phyloP scores from a whole-genome alignment of 2,329 filamentous ascomycete genomes.

The Penicillium sp. region DNA sequence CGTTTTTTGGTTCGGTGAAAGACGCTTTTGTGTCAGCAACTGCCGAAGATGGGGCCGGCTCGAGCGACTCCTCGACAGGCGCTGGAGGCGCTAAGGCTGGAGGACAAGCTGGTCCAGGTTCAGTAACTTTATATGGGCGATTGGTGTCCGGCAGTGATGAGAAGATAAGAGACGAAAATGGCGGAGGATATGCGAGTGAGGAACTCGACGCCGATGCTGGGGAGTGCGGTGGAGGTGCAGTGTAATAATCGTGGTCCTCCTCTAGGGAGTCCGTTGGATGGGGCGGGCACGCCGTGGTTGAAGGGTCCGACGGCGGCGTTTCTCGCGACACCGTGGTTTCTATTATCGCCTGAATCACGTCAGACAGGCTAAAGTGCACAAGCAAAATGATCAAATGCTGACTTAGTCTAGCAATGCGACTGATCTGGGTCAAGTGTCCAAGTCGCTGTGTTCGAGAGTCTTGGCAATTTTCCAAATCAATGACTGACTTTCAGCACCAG shows the following conservation, averaged over 20 bases:
- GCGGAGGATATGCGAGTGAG: constrained; percentile 57
- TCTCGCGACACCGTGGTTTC: constrained; percentile 34
- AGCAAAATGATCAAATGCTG: neutral
- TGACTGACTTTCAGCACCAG: neutral
- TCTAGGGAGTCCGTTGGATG: constrained; percentile 36
- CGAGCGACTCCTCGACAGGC: constrained; percentile 49
- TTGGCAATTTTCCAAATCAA: neutral
- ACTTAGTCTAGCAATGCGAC: constrained; percentile 1
- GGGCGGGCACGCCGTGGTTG: constrained; percentile 46
- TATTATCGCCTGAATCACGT: neutral
- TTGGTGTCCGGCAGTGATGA: constrained; percentile 41
- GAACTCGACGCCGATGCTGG: constrained; percentile 48
- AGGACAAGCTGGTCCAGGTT: constrained; percentile 47
- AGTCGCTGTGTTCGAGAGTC: neutral
- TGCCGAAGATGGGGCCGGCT: constrained; percentile 45
- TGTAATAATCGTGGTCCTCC: constrained; percentile 42
- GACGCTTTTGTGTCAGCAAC: constrained; percentile 78
- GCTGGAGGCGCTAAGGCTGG: constrained; percentile 54
- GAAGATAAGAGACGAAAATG: constrained; percentile 64
- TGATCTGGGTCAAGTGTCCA: neutral
- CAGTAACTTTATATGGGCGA: constrained; percentile 44
- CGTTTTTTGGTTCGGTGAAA: constrained; percentile 77
- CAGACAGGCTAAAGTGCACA: neutral
- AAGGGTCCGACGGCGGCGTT: constrained; percentile 26
- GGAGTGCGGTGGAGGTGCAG: constrained; percentile 39